These are phyloP conservation scores for Cytospora leucostoma DNA, from an alignment of 2,329 filamentous ascomycete genomes.

Conservation along the genomic window DNA sequence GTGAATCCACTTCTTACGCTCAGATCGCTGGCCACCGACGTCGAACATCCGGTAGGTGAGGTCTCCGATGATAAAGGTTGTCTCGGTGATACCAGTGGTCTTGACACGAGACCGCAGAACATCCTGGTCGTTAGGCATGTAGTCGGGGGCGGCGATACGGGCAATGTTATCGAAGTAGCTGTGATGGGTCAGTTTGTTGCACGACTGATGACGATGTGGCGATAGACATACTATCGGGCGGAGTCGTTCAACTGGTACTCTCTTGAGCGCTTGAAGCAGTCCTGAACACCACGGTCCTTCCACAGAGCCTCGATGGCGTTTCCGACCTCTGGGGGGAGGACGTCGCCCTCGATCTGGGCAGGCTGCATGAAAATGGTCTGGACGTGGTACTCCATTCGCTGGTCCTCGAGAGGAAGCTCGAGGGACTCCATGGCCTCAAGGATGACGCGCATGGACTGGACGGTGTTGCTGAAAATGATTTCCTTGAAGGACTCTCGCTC, in stretches of 20 bases:
- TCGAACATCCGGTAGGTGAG: constrained; percentile 98
- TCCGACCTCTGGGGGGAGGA: constrained; percentile 90
- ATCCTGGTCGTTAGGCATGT: constrained; percentile 94
- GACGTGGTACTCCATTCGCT: constrained; percentile 93
- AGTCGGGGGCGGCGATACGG: constrained; percentile 86
- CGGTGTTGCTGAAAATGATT: constrained; percentile 71
- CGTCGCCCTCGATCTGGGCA: constrained; percentile 93
- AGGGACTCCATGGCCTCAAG: constrained; percentile 70
- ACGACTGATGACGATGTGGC: background rate
- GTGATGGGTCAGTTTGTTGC: constrained; percentile 38
- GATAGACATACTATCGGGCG: constrained; percentile 78
- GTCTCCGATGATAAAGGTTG: constrained; percentile 92
- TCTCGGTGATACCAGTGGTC: constrained; percentile 96
- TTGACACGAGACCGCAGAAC: constrained; percentile 95
- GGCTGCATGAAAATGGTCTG: constrained; percentile 99
- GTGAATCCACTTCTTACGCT: constrained; percentile 99
- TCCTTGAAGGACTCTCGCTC: constrained; percentile 71
- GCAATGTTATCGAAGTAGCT: constrained; percentile 97
- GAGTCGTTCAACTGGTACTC: constrained; percentile 98
- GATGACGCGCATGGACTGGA: constrained; percentile 70
- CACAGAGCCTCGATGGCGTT: constrained; percentile 89
- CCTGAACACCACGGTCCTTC: constrained; percentile 89
- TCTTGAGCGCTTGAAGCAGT: constrained; percentile 92
- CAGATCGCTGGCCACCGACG: constrained; percentile 90
- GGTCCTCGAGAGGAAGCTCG: constrained; percentile 83